Evolutionary conservation across 169 alveolate genomes (phyloP).

Genomic region (Sarcocystis neurona): DNA sequence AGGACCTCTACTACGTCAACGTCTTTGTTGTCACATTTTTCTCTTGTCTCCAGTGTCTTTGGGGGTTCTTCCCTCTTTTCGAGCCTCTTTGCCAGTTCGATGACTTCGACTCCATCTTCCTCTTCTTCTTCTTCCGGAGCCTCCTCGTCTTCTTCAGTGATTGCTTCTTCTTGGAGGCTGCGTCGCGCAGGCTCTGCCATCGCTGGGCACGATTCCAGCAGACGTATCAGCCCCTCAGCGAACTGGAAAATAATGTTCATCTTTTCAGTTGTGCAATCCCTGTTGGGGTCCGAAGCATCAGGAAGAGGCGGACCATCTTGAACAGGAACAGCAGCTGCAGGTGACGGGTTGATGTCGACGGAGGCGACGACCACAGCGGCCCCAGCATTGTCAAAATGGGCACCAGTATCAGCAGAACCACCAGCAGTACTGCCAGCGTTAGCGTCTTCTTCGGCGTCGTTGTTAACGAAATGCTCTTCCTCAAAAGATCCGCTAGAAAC

Average conservation of each 20-base stretch:
- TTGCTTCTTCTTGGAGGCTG: background rate
- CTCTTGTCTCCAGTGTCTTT: background rate
- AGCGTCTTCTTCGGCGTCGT: too few species aligned
- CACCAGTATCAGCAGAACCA: too few species aligned
- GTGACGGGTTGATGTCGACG: too few species aligned
- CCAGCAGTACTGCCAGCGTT: too few species aligned
- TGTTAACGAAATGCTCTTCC: too few species aligned
- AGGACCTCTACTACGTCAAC: too few species aligned
- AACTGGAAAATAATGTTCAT: background rate
- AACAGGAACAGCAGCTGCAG: too few species aligned
- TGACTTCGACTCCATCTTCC: background rate
- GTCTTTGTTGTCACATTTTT: too few species aligned
- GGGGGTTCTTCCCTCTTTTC: background rate
- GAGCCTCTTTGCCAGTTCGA: background rate
- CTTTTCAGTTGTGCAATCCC: background rate
- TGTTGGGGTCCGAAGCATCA: background rate
- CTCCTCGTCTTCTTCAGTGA: background rate
- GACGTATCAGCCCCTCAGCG: conserved; percentile 4
- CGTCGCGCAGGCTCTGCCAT: background rate
- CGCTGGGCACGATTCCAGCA: background rate
- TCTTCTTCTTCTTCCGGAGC: background rate
- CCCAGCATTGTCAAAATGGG: too few species aligned
- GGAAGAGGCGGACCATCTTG: too few species aligned
- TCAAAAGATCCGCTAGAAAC: too few species aligned
- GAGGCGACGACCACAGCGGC: too few species aligned